These are phyloP conservation scores for Naumovozyma baii DNA, from an alignment of 805 yeast genomes.

Conservation along the genomic window DNA sequence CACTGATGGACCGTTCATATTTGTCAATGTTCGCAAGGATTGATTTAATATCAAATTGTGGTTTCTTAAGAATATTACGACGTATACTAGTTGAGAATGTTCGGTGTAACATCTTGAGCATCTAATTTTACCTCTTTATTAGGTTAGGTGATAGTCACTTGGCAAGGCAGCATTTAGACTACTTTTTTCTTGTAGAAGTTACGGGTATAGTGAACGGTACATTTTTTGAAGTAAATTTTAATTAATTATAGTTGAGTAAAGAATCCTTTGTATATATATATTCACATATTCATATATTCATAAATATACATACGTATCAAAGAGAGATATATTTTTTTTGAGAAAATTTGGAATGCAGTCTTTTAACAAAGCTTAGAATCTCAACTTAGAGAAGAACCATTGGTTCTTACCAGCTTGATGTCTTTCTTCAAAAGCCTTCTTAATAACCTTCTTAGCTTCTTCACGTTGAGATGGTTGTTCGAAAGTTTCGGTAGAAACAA, in stretches of 20 bases:
- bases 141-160: no score
- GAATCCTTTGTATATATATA: not conserved
- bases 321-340: not conserved
- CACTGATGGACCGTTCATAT: conserved; percentile 19
- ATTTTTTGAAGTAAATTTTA: no score
- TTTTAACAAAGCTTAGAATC: conserved; percentile 57
- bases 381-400: conserved; percentile 98
- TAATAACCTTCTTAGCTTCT: conserved; percentile 98
- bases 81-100: not conserved
- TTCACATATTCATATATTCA: conserved; percentile 1
- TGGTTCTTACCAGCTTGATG: conserved; percentile 99
- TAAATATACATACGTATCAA: not conserved
- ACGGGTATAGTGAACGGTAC: no score
- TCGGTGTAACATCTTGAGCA: not conserved
- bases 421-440: conserved; percentile 98
- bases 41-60: conserved; percentile 23
- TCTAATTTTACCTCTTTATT: no score
- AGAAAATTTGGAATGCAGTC: not conserved
- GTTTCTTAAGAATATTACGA: conserved; percentile 12
- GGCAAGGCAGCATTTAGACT: no score
- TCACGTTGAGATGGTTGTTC: conserved; percentile 96
- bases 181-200: no score
- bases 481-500: conserved; percentile 86
- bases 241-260: no score
- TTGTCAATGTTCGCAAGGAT: conserved; percentile 11